Evolutionary conservation across 192 early-diverging fungal species (phyloP), one percentile per base, ranked within the genome.

Genomic region (Backusella liffmaniae): DNA sequence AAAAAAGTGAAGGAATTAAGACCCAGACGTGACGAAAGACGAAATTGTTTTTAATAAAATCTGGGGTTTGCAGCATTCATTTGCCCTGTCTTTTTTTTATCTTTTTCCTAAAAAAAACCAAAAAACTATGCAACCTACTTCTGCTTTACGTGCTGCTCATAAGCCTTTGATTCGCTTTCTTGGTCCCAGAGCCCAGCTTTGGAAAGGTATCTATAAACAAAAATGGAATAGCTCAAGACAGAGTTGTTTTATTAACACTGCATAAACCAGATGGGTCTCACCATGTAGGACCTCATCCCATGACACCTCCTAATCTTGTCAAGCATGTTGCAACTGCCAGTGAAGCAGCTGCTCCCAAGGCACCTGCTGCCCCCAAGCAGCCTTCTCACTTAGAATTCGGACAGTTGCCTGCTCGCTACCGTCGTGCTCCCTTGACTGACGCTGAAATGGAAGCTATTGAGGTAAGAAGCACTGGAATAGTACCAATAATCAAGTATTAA

Each of bases 381-480:
- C 74, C 77, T 42, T 41, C 72, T 18, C 37, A 72, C 30, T 35
- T 84, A 44, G 83, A 84, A 37, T 84, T 84, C 68, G 44, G 77
- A 15, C 72, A 86, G 10, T 69, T 88, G 26, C 84, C 84, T 21
- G 32, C 78, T 26, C 79, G 83, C 34, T 88, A 82, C 68, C 79
- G 73, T 23, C 82, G 83, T 32, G 73, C 78, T 23, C 56, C 65
- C 26, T 67, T 88, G 70, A 82, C 83, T 10, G 83, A 84, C 5
- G 78, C 78, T 16, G 83, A 88, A 79, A 88, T 88, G 70, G 86
- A 88, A 49, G 81, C 83, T 62, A 76, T 88, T 42, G 83, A 88
- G 81, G 84, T 88, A 80, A 77, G 37, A 37, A 23, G 59, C 3
- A 53, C 10, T 16, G 6, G 16, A 42, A 21, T 46, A 71, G 39